Evolutionary conservation across 495 filamentous ascomycete genomes (phyloP), one percentile per base, ranked within the genome.

Genomic region (Aspergillus leporis): DNA sequence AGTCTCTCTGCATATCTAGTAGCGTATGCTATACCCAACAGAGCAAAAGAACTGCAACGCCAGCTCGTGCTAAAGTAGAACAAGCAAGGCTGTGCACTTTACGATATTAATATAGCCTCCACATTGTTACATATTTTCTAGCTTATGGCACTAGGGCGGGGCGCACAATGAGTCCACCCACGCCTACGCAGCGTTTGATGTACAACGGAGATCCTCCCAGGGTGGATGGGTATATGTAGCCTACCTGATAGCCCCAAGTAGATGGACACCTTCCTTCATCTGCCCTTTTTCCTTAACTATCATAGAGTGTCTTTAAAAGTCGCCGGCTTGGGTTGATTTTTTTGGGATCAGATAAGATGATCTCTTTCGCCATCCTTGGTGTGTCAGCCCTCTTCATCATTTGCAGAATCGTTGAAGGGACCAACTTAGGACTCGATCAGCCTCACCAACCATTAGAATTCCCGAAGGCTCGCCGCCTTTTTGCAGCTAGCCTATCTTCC

Each of bases 401-500:
- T 25, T 36, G 43, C 1, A 36, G 30, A 13, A 9, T 53, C 45
- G 48, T 18, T 5, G 21, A 52, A 19, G 56, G 46, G n/a, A 53
- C 23, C 7, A 47, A 19, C 9, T 36, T 40, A 0, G 36, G 19
- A 13, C 31, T 50, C 14, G 25, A 53, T 25, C 50, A 48, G 21
- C 30, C 9, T 38, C 12, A 13, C 12, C 21, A 50, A 8, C 21
- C 43, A 19, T 40, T 32, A 3, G 40, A 14, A 36, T 57, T 53
- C 28, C 59, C 53, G 1, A 13, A 57, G 10, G 22, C 59, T 8
- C 48, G 31, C 4, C 53, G 47, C 13, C 59, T 61, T 22, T 45
- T 34, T 56, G 59, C 59, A 41, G 59, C 53, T 19, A 53, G 16
- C 18, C 51, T 30, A n/a, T 23, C 59, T 4, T 28, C 48, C 30